Conservation (phyloP, 2,329 filamentous ascomycete genomes). For the Aureobasidium lini region DNA sequence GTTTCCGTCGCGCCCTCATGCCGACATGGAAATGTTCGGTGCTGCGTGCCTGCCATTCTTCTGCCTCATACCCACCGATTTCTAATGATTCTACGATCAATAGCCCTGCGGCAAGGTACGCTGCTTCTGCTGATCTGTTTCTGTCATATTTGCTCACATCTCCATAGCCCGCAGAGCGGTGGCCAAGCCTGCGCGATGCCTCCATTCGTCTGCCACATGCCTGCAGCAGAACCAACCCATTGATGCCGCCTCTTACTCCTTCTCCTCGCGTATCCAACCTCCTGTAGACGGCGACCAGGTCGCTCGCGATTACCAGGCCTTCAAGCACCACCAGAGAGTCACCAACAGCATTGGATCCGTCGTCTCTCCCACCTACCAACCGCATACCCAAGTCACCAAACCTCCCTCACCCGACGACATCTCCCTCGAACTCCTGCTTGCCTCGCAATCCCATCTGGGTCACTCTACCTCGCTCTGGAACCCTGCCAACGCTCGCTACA, state of each 20-base stretch:
- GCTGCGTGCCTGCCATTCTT: background rate
- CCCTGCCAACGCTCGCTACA: conserved; percentile 86
- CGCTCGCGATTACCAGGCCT: conserved; percentile 36
- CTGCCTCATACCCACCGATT: background rate
- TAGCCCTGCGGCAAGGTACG: conserved; percentile 34
- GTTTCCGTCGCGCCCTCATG: background rate
- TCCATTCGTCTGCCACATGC: conserved; percentile 23
- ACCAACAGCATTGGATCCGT: conserved; percentile 32
- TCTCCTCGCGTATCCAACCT: conserved; percentile 19
- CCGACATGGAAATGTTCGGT: conserved; percentile 6
- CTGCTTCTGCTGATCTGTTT: background rate
- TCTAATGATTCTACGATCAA: conserved; percentile 37
- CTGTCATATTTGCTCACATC: conserved; percentile 5
- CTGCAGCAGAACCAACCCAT: background rate
- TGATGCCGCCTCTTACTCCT: conserved; percentile 19
- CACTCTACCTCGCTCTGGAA: conserved; percentile 92
- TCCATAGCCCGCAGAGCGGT: conserved; percentile 33
- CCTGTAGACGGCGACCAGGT: conserved; percentile 21
- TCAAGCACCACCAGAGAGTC: conserved; percentile 34
- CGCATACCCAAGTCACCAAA: conserved; percentile 58
- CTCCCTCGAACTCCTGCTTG: conserved; percentile 83
- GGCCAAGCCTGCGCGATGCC: conserved; percentile 24
- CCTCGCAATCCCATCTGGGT: conserved; percentile 80
- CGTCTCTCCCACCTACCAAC: conserved; percentile 51
- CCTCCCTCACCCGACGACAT: conserved; percentile 74